Conservation (phyloP, 495 filamentous ascomycete genomes). For the Podospora fimiseda region DNA sequence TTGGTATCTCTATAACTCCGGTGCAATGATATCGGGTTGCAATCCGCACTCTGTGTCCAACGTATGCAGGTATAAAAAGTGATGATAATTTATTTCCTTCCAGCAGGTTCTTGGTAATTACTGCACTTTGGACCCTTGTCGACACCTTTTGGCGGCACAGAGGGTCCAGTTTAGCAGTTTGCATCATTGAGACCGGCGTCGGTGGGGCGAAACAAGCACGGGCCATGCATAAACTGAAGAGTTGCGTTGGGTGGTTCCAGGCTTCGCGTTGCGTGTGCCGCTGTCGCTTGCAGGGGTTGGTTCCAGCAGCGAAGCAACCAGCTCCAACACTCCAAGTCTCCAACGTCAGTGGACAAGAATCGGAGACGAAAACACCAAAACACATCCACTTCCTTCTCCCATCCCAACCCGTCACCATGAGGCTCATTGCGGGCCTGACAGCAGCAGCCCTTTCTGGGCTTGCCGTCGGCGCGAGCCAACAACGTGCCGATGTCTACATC, state of each 20-base stretch:
- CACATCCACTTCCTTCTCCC: background rate
- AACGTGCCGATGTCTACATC: conserved; percentile 26
- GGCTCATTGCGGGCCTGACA: conserved; percentile 20
- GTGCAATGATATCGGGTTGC: no score
- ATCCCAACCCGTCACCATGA: conserved; percentile 22
- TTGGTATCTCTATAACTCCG: no score
- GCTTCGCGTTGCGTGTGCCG: no score
- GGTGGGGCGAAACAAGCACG: background rate
- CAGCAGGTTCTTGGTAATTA: no score
- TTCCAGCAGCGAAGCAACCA: no score
- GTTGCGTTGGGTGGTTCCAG: no score
- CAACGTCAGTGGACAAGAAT: background rate
- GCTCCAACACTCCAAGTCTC: background rate
- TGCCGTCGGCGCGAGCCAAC: conserved; percentile 17
- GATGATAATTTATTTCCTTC: no score
- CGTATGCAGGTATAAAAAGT: no score
- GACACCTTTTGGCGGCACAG: background rate
- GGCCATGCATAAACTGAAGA: background rate
- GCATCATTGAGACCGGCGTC: background rate
- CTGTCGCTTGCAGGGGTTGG: conserved; percentile 2
- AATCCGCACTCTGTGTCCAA: no score
- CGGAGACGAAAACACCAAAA: background rate
- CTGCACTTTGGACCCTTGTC: background rate
- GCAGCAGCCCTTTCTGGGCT: conserved; percentile 25
- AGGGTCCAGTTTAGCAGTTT: no score